Conservation (phyloP, 2,329 filamentous ascomycete species). For the Talaromyces sp. region DNA sequence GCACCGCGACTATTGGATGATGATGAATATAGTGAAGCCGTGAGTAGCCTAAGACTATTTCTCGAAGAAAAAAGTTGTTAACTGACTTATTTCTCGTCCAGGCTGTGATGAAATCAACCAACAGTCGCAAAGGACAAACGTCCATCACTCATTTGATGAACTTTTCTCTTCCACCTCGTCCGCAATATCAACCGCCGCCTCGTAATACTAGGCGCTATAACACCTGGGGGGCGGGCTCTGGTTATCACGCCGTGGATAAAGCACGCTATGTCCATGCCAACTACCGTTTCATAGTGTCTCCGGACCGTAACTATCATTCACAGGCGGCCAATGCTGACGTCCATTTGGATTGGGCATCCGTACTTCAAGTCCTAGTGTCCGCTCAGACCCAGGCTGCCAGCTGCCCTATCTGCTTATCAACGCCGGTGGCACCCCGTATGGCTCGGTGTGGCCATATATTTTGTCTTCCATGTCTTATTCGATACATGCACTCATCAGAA, state of each 20-base stretch:
- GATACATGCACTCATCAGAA: conserved; percentile 88
- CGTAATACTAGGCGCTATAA: conserved; percentile 69
- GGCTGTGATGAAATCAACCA: conserved; percentile 66
- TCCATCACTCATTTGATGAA: conserved; percentile 97
- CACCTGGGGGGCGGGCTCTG: conserved; percentile 83
- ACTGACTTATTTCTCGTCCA: conserved; percentile 29
- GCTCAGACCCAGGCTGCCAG: conserved; percentile 83
- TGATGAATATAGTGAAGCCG: conserved; percentile 81
- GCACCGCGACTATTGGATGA: conserved; percentile 76
- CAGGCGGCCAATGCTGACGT: conserved; percentile 86
- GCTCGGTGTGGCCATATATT: conserved; percentile 97
- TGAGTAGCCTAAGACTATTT: conserved; percentile 48
- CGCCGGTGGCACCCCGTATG: conserved; percentile 93
- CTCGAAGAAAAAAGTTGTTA: conserved; percentile 9
- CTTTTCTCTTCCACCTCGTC: conserved; percentile 78
- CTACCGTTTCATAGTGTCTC: conserved; percentile 93
- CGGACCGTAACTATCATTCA: conserved; percentile 73
- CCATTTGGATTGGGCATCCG: conserved; percentile 85
- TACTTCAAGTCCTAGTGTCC: conserved; percentile 89
- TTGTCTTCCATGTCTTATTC: conserved; percentile 87
- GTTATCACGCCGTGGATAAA: conserved; percentile 89
- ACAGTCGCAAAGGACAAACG: conserved; percentile 83
- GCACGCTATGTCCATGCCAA: conserved; percentile 92
- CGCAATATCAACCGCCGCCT: conserved; percentile 60
- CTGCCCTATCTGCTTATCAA: conserved; percentile 93